Conservation (phyloP, 306 rosid species). For the Cucumis melo region DNA sequence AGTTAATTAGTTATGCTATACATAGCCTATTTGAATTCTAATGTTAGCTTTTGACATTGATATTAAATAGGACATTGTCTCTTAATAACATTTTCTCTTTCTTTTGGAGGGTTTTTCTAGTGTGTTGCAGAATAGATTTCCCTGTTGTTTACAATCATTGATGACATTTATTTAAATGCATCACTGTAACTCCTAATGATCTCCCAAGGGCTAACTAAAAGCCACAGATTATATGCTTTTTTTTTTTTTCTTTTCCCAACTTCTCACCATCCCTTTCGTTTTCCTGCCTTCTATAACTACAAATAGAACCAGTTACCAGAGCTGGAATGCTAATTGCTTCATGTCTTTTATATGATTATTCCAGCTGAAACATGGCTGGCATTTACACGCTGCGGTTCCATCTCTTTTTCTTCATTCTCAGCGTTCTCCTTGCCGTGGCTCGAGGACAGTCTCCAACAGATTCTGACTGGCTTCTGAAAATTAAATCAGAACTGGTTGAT, state of each 20-base stretch:
- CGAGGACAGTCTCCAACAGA: conserved; percentile 29
- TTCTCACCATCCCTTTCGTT: conserved; percentile 16
- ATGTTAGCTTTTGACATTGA: background rate
- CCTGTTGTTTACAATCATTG: background rate
- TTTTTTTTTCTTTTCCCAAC: conserved; percentile 2
- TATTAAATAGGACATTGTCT: background rate
- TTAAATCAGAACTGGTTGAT: conserved; percentile 56
- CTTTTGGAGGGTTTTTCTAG: background rate
- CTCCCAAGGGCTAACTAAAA: conserved; percentile 7
- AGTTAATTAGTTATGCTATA: background rate
- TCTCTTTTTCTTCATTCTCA: conserved; percentile 27
- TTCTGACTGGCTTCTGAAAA: conserved; percentile 47
- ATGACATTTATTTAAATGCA: background rate
- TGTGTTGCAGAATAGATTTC: background rate
- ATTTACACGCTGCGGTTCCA: conserved; percentile 26
- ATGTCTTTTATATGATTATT: conserved; percentile 18
- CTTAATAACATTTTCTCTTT: background rate
- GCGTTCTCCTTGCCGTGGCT: conserved; percentile 23
- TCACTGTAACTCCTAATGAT: conserved; percentile 7
- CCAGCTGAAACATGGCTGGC: conserved; percentile 33
- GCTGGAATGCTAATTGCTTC: conserved; percentile 12
- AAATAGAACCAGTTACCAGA: background rate
- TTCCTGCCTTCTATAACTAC: conserved; percentile 10
- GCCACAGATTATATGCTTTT: conserved; percentile 10
- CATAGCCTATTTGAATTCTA: background rate